Conservation (phyloP, 768 basidiomycete species). For the Suillus weaverae region DNA sequence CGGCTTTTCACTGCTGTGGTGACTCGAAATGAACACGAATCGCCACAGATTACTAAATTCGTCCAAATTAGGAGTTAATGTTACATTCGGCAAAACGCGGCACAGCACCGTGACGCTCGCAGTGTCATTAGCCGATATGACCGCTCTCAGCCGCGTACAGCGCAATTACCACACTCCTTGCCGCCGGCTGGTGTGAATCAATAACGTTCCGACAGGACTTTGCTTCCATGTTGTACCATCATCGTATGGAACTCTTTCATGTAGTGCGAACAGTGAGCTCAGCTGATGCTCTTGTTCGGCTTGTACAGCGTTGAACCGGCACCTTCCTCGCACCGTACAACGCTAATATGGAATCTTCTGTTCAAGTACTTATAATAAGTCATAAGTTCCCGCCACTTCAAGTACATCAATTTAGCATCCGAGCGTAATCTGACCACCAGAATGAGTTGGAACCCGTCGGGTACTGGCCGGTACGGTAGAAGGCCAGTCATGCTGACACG, state of each 20-base stretch:
- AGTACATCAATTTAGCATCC: not conserved
- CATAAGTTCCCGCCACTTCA: not conserved
- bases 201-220: not conserved
- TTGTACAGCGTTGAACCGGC: not conserved
- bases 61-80: constrained; percentile 5
- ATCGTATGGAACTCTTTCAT: too few relatives aligned
- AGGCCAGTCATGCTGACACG: not conserved
- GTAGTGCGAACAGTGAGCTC: not conserved
- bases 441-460: not conserved
- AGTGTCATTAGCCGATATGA: constrained; percentile 7
- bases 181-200: not conserved
- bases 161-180: not conserved
- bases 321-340: not conserved
- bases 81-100: constrained; percentile 10
- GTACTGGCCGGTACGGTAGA: not conserved
- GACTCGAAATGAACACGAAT: not conserved
- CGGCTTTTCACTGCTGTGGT: not conserved
- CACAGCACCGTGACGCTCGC: constrained; percentile 3
- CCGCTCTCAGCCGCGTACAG: not conserved
- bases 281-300: not conserved
- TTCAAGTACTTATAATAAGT: constrained; percentile 4
- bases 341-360: constrained; percentile 4
- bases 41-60: constrained; percentile 10
- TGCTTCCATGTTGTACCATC: too few relatives aligned
- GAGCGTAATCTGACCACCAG: not conserved